Base-by-base conservation (phyloP, 148 eudicot genomes). In the Nepenthes mirabilis region DNA sequence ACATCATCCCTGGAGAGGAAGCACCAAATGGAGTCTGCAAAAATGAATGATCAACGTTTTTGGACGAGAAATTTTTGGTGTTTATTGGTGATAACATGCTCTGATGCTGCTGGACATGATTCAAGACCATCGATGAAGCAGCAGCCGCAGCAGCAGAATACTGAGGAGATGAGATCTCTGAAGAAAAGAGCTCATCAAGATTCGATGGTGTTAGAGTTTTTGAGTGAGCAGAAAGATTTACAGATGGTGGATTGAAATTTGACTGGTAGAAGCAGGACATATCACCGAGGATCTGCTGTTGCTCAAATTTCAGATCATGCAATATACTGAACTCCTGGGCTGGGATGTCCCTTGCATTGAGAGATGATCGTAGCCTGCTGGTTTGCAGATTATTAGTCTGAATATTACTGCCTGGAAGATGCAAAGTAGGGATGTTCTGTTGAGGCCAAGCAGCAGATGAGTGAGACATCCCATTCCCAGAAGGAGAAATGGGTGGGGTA, bases 81-180 rank as follows among this genome's bases (percentile, higher is more conserved):
- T 69, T 79, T 3, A 75, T 72, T 0, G 86, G 86, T 33, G 82
- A 78, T 43, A 72, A 58, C 75, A 75, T 63, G 69, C 63, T 75
- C 60, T 81, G 82, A 61, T 78, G 86, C 62, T 72, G 79, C 68
- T 81, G 86, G 54, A 78, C 73, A 40, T 79, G 83, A 61, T 79
- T 79, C 57, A 76, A 37, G 55, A 79, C 73, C 2, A 74, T 72
- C 1, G 79, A 66, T n/a, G 75, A 55, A 47, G 81, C 37, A 14
- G 67, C 58, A 11, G 79, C 65, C 45, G 59, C 66, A 43, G 71
- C 75, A 37, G 74, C 84, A 1, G 81, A 63, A 64, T 62, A 77
- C 52, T 79, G 64, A 50, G 84, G 84, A 14, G 82, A 81, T 55
- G 71, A 74, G 33, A 66, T 64, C 75, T 75, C 85, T 2, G 79